A percentile compares a stretch with the other conserved stretches of the same genome.
Evolutionary conservation across 257 asterid species (phyloP).

Genomic region (Solanum stenotomum): DNA sequence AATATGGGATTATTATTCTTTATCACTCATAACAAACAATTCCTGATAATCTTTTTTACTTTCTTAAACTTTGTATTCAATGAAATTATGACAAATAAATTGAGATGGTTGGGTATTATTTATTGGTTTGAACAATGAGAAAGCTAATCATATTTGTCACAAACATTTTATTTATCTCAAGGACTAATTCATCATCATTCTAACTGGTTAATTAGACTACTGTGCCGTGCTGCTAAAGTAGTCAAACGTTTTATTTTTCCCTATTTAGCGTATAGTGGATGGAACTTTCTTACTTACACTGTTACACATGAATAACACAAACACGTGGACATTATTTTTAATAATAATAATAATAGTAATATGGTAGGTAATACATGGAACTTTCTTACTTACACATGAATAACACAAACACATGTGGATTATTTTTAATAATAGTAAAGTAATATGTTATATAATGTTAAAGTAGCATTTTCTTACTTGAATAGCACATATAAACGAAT

Average conservation of each 20-base stretch:
- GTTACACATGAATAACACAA: background rate
- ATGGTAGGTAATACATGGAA: background rate
- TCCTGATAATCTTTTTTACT: too few relatives aligned
- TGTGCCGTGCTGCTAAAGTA: background rate
- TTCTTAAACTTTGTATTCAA: background rate
- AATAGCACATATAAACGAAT: background rate
- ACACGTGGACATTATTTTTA: background rate
- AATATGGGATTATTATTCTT: too few relatives aligned
- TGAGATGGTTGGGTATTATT: background rate
- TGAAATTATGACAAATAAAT: background rate
- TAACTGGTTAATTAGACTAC: background rate
- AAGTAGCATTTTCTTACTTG: background rate
- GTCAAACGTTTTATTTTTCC: background rate
- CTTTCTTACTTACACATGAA: background rate
- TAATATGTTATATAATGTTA: background rate
- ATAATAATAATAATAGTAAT: background rate
- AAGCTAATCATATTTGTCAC: background rate
- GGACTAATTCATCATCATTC: background rate
- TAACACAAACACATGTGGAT: background rate
- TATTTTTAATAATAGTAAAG: background rate
- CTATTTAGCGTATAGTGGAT: background rate
- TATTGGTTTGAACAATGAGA: background rate
- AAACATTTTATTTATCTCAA: background rate
- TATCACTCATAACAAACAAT: too few relatives aligned
- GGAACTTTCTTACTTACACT: background rate